Evolutionary conservation across 2,329 filamentous ascomycete genomes (phyloP), one percentile per base, ranked within the genome.

Genomic region (Fusarium transvaalense): DNA sequence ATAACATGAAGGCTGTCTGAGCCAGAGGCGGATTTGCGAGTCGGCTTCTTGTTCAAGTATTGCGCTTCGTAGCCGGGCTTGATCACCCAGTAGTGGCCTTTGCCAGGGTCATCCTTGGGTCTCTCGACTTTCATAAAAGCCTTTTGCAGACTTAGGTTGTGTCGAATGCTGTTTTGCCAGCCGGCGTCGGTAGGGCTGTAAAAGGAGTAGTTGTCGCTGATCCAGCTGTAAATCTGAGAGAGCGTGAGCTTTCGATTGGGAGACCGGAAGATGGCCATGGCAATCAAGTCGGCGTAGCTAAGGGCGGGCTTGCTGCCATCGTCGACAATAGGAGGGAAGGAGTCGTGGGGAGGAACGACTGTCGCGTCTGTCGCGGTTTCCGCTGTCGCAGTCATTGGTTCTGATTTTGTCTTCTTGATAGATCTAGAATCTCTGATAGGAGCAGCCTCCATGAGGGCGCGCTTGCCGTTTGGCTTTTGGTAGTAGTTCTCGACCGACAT

Each of bases 121-220:
- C 96, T 88, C 79, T 97, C 94, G 76, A 97, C 92, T 82, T 98
- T 98, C 77, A 94, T 90, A 76, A 98, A 98, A 46, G 92, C 93
- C 82, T 98, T 98, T 85, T 97, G 97, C 43, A 99, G 85, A 76
- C 94, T 97, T 34, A 99, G 88, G 74, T 99, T 99, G 80, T 99
- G 96, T 34, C 96, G 92, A 78, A 99, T 99, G 82, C 96, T 98
- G 80, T 99, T 99, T 80, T 98, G 95, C 96, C 96, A 99, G 67
- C 96, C 95, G 13, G 92, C 89, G 74, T 97, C 94, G 57, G 90
- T 88, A 42, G 89, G 87, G 71, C 88, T 90, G 82, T 98, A 99
- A 80, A 95, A 97, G 7, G 88, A 90, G 78, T 92, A 98, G 19
- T 91, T 94, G 77, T 97, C 93, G n/a, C 93, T 97, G 74, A 99